A percentile compares a stretch with the other conserved stretches of the same genome.
Conservation (phyloP, 2,329 filamentous ascomycete genomes). For the Aspergillus latus region DNA sequence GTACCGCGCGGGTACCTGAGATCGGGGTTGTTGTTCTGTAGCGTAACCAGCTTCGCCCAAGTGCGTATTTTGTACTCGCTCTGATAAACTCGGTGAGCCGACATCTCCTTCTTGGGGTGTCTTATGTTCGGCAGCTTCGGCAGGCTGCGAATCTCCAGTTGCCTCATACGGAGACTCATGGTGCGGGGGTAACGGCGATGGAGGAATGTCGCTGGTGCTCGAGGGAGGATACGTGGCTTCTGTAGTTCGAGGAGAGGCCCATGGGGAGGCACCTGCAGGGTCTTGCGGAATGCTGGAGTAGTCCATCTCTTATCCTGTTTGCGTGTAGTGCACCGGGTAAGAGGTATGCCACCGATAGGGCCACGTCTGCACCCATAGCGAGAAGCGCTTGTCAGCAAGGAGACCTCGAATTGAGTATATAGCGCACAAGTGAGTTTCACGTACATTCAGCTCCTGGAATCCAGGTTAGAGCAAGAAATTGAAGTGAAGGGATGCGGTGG, state of each 20-base stretch:
- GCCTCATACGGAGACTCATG: conserved; percentile 36
- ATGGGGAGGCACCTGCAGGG: conserved; percentile 60
- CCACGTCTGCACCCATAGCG: conserved; percentile 23
- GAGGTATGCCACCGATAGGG: conserved; percentile 18
- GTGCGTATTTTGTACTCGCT: conserved; percentile 42
- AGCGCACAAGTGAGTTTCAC: conserved; percentile 2
- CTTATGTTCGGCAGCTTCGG: conserved; percentile 19
- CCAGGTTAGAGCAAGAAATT: conserved; percentile 2
- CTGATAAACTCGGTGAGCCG: conserved; percentile 48
- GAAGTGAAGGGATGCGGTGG: conserved; percentile 1
- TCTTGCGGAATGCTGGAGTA: conserved; percentile 62
- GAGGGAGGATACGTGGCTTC: conserved; percentile 40
- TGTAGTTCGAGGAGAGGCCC: conserved; percentile 60
- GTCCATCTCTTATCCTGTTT: conserved; percentile 54
- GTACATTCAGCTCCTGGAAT: conserved; percentile 20
- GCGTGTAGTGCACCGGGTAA: conserved; percentile 17
- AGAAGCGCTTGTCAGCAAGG: conserved; percentile 16
- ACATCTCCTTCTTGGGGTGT: conserved; percentile 20
- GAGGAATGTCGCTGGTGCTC: conserved; percentile 38
- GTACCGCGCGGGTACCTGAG: conserved; percentile 50
- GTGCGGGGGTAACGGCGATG: conserved; percentile 43
- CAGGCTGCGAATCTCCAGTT: conserved; percentile 22
- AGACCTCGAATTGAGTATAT: background rate
- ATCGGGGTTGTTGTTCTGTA: conserved; percentile 45
- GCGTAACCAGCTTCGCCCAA: conserved; percentile 38